Conservation (phyloP, 2,329 filamentous ascomycete species). For the Sphaerostilbella broomeana region DNA sequence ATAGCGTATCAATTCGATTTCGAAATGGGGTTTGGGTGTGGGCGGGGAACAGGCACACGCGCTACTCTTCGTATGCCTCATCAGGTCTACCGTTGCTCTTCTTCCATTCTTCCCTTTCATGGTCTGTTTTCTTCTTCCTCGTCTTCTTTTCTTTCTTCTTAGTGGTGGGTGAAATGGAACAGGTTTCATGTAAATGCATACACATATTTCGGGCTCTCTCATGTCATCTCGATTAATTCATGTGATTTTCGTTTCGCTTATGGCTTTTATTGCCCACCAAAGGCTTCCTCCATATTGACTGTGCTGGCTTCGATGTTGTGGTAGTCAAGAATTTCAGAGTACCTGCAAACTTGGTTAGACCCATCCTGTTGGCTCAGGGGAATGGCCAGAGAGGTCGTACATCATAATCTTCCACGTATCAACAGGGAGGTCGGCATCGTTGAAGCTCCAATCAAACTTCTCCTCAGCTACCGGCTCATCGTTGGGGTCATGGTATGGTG, state of each 20-base stretch:
- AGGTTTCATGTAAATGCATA: no score
- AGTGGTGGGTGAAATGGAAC: slow-evolving; percentile 5
- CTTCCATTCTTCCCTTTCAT: no score
- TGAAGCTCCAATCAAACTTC: slow-evolving; percentile 99
- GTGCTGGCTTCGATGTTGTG: slow-evolving; percentile 72
- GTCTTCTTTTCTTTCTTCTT: not conserved
- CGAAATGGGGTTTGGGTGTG: no score
- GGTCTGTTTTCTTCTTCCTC: not conserved
- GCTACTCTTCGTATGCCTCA: no score
- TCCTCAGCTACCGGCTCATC: slow-evolving; percentile 94
- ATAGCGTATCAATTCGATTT: no score
- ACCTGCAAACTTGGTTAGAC: slow-evolving; percentile 50
- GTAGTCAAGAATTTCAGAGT: slow-evolving; percentile 97
- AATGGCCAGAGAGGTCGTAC: slow-evolving; percentile 44
- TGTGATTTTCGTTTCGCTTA: no score
- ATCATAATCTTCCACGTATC: slow-evolving; percentile 99
- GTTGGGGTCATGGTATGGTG: slow-evolving; percentile 93
- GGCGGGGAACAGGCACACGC: no score
- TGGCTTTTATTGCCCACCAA: slow-evolving; percentile 33
- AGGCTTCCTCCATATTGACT: slow-evolving; percentile 34
- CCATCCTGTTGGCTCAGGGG: not conserved
- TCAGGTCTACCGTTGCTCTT: no score
- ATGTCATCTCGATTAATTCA: no score
- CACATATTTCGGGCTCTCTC: no score
- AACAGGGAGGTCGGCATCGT: slow-evolving; percentile 92